Percentiles rank a stretch among this genome's conserved stretches.
Evolutionary conservation across 768 basidiomycete genomes (phyloP).

Genomic region (Rhodotorula babjevae): DNA sequence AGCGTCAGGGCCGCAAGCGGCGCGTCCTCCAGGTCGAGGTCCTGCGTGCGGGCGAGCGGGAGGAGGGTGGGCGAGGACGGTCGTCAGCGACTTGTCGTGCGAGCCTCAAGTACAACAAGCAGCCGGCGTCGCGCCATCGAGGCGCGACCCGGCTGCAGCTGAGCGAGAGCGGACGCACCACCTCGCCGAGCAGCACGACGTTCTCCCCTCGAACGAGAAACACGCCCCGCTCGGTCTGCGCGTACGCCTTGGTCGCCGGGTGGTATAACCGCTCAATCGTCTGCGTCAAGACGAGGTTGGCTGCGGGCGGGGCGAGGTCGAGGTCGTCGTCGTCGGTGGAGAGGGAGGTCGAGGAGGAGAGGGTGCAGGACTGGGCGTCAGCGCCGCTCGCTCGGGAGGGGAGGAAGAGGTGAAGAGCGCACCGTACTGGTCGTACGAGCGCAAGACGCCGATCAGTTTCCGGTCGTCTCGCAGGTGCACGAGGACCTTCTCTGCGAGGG

Average conservation of each 20-base stretch:
- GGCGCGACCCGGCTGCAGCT: too few relatives aligned
- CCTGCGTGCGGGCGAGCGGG: too few relatives aligned
- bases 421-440: constrained; percentile 99
- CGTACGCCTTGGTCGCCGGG: constrained; percentile 63
- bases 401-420: constrained; percentile 43
- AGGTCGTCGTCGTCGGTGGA: neutral
- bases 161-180: constrained; percentile 67
- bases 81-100: too few relatives aligned
- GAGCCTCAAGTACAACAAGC: too few relatives aligned
- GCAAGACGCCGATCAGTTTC: constrained; percentile 89
- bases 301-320: constrained; percentile 50
- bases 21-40: constrained; percentile 86
- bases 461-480: constrained; percentile 93
- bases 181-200: constrained; percentile 92
- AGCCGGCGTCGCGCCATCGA: too few relatives aligned
- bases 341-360: neutral
- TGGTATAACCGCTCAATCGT: constrained; percentile 93
- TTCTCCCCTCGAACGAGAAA: constrained; percentile 97
- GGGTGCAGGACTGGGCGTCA: neutral
- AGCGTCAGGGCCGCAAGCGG: constrained; percentile 66
- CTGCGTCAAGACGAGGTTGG: constrained; percentile 94
- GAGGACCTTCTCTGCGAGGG: constrained; percentile 83
- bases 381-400: neutral
- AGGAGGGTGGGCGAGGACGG: too few relatives aligned
- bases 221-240: constrained; percentile 80